phyloP scores from a whole-genome alignment of 1,139 yeast species.

The Kodamaea derodonti region DNA sequence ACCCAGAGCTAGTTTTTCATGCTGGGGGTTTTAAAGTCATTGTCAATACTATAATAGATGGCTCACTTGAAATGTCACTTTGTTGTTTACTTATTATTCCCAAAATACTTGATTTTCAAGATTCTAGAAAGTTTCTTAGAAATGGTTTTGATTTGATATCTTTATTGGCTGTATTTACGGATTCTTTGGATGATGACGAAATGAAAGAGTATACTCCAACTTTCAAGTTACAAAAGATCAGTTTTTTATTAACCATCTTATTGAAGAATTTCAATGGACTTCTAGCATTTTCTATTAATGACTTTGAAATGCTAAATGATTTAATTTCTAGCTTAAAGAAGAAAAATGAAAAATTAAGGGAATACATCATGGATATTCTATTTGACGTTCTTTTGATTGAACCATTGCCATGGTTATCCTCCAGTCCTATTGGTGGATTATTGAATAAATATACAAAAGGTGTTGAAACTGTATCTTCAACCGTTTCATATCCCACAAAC shows the following conservation, averaged over 20 bases:
- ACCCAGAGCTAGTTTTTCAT: conserved; percentile 57
- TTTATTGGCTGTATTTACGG: conserved; percentile 55
- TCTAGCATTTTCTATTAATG: conserved; percentile 56
- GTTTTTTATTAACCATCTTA: conserved; percentile 56
- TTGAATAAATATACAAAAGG: conserved; percentile 12
- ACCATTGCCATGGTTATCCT: conserved; percentile 55
- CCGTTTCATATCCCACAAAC: conserved; percentile 1
- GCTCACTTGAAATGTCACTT: conserved; percentile 55
- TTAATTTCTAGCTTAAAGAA: conserved; percentile 61
- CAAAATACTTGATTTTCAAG: conserved; percentile 57
- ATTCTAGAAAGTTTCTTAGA: conserved; percentile 52
- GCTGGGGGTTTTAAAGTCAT: conserved; percentile 66
- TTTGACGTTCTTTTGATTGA: conserved; percentile 63
- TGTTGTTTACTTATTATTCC: conserved; percentile 55
- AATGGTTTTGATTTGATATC: conserved; percentile 63
- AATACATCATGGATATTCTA: conserved; percentile 64
- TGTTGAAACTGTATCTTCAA: not conserved
- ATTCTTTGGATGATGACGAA: conserved; percentile 3
- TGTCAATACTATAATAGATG: conserved; percentile 57
- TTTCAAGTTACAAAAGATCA: conserved; percentile 55
- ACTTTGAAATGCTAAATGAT: conserved; percentile 54
- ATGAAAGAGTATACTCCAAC: conserved; percentile 4
- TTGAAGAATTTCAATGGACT: conserved; percentile 79
- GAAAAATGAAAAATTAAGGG: conserved; percentile 55
- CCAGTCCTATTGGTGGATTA: conserved; percentile 33